Evolutionary conservation across 345 rosid species (phyloP).

Genomic region (Lumnitzera littorea): DNA sequence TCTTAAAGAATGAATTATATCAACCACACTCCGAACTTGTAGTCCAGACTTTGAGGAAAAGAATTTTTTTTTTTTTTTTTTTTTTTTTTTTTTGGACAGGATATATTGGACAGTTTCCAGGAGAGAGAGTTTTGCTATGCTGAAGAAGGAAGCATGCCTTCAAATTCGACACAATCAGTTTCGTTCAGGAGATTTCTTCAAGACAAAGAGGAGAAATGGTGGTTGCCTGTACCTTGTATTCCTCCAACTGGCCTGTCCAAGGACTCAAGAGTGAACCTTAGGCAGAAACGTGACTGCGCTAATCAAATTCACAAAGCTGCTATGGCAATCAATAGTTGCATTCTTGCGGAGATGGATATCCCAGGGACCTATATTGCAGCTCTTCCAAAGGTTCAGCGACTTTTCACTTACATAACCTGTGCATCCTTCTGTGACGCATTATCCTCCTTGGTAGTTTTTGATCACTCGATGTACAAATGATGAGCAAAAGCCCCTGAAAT

Average conservation of each 20-base stretch:
- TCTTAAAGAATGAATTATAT: neutral
- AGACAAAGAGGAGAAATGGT: conserved; percentile 93
- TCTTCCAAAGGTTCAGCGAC: conserved; percentile 69
- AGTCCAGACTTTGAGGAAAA: neutral
- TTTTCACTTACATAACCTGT: neutral
- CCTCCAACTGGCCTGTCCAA: conserved; percentile 72
- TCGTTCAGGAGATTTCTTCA: conserved; percentile 66
- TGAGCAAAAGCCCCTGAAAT: no score
- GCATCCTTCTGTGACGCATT: no score
- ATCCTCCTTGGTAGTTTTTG: no score
- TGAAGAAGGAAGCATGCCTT: conserved; percentile 71
- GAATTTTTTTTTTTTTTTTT: conserved; percentile 4
- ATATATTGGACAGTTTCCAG: conserved; percentile 70
- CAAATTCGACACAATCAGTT: conserved; percentile 61
- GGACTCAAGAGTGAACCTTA: conserved; percentile 60
- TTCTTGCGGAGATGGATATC: conserved; percentile 85
- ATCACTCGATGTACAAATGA: no score
- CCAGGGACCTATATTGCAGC: conserved; percentile 73
- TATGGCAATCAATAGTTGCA: conserved; percentile 77
- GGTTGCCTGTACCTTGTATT: conserved; percentile 90
- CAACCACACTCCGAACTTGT: neutral
- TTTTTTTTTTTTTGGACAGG: conserved; percentile 32
- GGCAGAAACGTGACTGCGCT: conserved; percentile 59
- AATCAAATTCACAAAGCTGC: conserved; percentile 95
- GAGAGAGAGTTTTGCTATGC: conserved; percentile 88